Evolutionary conservation across 352 stramenopile species (phyloP).

Genomic region (Globisporangium middletonii): DNA sequence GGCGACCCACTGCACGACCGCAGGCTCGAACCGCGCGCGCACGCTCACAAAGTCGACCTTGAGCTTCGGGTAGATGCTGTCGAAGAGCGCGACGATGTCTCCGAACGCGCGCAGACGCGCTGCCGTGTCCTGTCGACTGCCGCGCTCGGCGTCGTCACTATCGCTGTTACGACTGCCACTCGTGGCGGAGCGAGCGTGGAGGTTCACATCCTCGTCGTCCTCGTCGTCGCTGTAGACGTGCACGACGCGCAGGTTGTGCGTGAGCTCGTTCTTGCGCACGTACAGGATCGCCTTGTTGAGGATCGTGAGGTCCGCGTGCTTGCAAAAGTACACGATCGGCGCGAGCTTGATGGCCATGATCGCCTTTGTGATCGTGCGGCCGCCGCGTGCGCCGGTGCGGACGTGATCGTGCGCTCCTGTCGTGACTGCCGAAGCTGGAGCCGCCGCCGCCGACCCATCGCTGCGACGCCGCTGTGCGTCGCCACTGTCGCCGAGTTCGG

Average conservation of each 20-base stretch:
- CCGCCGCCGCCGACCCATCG: too few species aligned
- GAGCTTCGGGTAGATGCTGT: constrained; percentile 88
- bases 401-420: background rate
- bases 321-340: constrained; percentile 87
- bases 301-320: constrained; percentile 72
- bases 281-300: constrained; percentile 89
- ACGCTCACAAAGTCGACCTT: constrained; percentile 84
- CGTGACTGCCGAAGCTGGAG: too few species aligned
- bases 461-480: too few species aligned
- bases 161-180: too few species aligned
- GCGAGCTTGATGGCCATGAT: constrained; percentile 41
- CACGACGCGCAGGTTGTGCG: constrained; percentile 71
- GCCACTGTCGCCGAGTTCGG: too few species aligned
- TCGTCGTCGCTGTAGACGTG: constrained; percentile 24
- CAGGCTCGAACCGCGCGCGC: constrained; percentile 66
- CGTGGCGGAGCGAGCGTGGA: too few species aligned
- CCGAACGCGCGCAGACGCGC: constrained; percentile 20
- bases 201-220: too few species aligned
- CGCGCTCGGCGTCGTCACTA: constrained; percentile 18
- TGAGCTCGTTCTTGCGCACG: constrained; percentile 80
- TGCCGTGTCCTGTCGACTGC: background rate
- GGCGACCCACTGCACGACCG: constrained; percentile 80
- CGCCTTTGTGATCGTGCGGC: constrained; percentile 34
- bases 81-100: constrained; percentile 70
- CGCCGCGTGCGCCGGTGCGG: constrained; percentile 30